Evolutionary conservation across 805 yeast species (phyloP), one percentile per base, ranked within the genome.

Genomic region (Candida fluviatilis): DNA sequence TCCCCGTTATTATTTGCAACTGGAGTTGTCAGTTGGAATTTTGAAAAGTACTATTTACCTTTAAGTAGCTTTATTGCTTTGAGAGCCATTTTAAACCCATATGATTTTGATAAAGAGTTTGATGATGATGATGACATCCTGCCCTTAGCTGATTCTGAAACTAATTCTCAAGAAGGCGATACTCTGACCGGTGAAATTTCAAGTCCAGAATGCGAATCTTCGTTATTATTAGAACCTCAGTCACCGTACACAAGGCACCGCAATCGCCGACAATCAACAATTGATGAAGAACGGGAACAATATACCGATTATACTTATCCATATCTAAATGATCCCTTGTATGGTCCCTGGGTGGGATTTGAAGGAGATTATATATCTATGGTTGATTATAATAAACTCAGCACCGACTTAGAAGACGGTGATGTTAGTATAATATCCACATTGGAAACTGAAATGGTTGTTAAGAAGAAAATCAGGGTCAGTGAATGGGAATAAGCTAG

Each of bases 271-370:
- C 49, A 60, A 13, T 70, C 77, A 37, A 76, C 82, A 0, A 66
- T 76, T 16, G 82, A 76, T 47, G 82, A 76, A 49, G 78, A 75
- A 41, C 49, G 82, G 37, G 82, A 76, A 47, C 71, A 65, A 40
- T 65, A 54, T 36, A 69, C 71, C 15, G 73, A 66, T 42, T 76
- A 76, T 50, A 65, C 72, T 1, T 71, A 74, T 48, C 82, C 82
- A 1, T 57, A 57, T 37, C 50, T 76, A 28, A 51, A 54, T 1
- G 75, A 75, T 40, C 66, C 71, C 4, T 51, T 75, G 40, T 66
- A 75, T 46, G 82, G 82, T 0, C 78, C 81, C 6, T 70, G 80
- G 74, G 59, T 75, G 17, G 82, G 80, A 8, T 76, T 76, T 46
- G 71, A 68, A 24, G 80, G 80, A 0, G 76, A 76, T 45, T 59